Conservation (phyloP, 1,284 basidiomycete species). For the Rhodotorula sp. region DNA sequence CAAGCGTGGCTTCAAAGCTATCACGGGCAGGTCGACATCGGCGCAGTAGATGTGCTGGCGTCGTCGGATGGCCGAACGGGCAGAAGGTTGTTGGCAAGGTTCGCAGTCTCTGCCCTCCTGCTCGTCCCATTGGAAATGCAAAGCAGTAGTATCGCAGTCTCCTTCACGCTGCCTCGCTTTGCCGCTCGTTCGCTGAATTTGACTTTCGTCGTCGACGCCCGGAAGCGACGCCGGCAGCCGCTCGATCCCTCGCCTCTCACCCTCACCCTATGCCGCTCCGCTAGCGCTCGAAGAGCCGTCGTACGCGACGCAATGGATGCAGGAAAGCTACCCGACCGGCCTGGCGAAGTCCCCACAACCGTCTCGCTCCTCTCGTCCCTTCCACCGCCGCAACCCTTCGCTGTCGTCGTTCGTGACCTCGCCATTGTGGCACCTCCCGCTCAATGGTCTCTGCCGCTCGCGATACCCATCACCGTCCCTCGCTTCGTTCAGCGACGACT, state of each 20-base stretch:
- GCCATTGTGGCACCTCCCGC: slow-evolving; percentile 23
- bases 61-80: not conserved
- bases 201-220: not conserved
- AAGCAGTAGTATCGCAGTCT: too few species aligned
- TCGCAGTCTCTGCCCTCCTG: too few species aligned
- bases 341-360: not conserved
- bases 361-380: slow-evolving; percentile 13
- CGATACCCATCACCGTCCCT: slow-evolving; percentile 32
- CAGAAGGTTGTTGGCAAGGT: too few species aligned
- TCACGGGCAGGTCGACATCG: slow-evolving; percentile 1
- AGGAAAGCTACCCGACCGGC: not conserved
- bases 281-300: not conserved
- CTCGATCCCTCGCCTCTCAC: not conserved
- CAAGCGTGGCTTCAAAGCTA: slow-evolving; percentile 25
- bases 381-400: slow-evolving; percentile 1
- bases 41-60: not conserved
- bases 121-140: too few species aligned
- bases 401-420: slow-evolving; percentile 4
- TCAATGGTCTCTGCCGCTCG: slow-evolving; percentile 22
- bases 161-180: too few species aligned
- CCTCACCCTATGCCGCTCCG: too few species aligned
- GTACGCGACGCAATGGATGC: not conserved
- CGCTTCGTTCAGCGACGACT: not conserved
- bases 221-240: not conserved
- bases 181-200: too few species aligned